Base-by-base conservation (phyloP, 106 monocot genomes). In the Apostasia shenzhenica region DNA sequence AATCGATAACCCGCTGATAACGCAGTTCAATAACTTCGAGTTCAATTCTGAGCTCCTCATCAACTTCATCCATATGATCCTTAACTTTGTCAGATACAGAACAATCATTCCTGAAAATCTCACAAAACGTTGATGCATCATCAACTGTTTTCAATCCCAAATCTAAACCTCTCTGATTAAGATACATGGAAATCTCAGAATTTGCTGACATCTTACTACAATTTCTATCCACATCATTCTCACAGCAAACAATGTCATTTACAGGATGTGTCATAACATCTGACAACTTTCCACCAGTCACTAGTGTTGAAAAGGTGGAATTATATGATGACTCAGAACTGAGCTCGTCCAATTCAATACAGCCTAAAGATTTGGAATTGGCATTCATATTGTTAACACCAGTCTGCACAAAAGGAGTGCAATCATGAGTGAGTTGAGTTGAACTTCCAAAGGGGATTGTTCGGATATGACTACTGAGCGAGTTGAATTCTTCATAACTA, bases 1-100 rank as follows among this genome's bases (percentile, higher is more conserved):
- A 66, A 38, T 67, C 43, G 47, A 74, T 67, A 38, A 37, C 74
- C n/a, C 48, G 57, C 14, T 67, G 67, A 74, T 67, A 74, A 56
- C 57, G 41, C 48, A 74, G 48, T 14, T 67, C 48, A 67, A 74
- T 37, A 8, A 48, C 2, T 44, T 67, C 57, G 13, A 74, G 41
- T n/a, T 74, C 66, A 3, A 67, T 38, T 53, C 39, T 57, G 14
- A 74, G 42, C 47, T 74, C 42, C 40, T 53, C 66, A 14, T 66
- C 54, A 56, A 52, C 74, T 64, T 73, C 73, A 60, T 10, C 12
- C 45, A 45, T 50, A 62, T 68, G 59, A 42, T 8, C 41, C 50
- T 49, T 14, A 56, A 13, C 14, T 49, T 57, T 57, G 57, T 26
- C 14, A 14, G 2, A 5, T 3, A 52, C 10, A 59, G 6, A 5